A percentile compares a stretch with the other conserved stretches of the same genome.
These are phyloP conservation scores for Iris pallida DNA, from an alignment of 116 monocot genomes.

Conservation along the genomic window DNA sequence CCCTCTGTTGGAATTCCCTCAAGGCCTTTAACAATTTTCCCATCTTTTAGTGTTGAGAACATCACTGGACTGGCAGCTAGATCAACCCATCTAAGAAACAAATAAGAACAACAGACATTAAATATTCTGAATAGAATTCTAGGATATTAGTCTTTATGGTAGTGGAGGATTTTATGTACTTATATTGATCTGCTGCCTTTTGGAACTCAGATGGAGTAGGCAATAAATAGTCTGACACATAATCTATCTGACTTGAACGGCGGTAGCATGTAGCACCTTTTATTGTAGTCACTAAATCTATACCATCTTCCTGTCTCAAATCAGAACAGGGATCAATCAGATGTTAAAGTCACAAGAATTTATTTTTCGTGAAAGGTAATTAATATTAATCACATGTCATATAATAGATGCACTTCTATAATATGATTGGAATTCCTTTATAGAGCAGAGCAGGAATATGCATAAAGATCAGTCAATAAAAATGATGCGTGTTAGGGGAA, in stretches of 20 bases:
- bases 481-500: no score
- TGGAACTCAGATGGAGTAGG: slow-evolving; percentile 41
- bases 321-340: not conserved
- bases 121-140: not conserved
- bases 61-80: slow-evolving; percentile 40
- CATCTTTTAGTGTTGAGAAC: slow-evolving; percentile 43
- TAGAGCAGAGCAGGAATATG: no score
- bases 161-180: slow-evolving; percentile 20
- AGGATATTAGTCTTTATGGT: not conserved
- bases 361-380: no score
- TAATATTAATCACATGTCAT: no score
- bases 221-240: slow-evolving; percentile 45
- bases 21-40: slow-evolving; percentile 46
- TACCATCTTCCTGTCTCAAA: slow-evolving; percentile 37
- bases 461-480: no score
- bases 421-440: no score
- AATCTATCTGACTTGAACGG: slow-evolving; percentile 34
- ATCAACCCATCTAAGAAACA: slow-evolving; percentile 32
- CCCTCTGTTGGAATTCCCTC: slow-evolving; percentile 47
- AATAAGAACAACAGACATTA: not conserved
- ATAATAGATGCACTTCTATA: no score
- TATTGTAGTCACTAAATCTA: slow-evolving; percentile 45
- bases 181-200: slow-evolving; percentile 21
- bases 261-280: slow-evolving; percentile 55
- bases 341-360: not conserved